A percentile compares a stretch with the other conserved stretches of the same genome.
These are phyloP conservation scores for Adansonia madagascariensis DNA, from an alignment of 441 rosid species.

Conservation along the genomic window DNA sequence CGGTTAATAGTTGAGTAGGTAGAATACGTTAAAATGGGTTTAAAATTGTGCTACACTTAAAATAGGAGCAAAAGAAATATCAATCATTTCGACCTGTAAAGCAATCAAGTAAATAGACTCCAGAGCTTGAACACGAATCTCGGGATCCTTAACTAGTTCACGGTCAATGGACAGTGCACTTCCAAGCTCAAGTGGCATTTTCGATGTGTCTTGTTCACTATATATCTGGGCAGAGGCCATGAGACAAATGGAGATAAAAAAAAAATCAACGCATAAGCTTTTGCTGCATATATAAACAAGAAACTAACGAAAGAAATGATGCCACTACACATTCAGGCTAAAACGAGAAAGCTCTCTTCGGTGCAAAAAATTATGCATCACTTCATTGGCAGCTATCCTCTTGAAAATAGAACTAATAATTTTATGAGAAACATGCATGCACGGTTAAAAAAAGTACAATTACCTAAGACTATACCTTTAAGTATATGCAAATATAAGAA, in stretches of 20 bases:
- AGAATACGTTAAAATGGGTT: background rate
- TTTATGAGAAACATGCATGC: background rate
- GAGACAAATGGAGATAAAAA: conserved; percentile 18
- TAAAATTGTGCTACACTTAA: background rate
- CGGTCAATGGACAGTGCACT: conserved; percentile 86
- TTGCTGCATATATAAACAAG: conserved; percentile 11
- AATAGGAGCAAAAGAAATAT: conserved; percentile 13
- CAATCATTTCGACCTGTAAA: conserved; percentile 54
- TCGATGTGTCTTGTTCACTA: conserved; percentile 61
- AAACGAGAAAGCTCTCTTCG: background rate
- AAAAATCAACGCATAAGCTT: conserved; percentile 18
- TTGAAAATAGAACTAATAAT: background rate
- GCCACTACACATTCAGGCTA: background rate
- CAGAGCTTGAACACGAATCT: conserved; percentile 73
- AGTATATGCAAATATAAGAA: background rate
- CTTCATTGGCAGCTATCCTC: conserved; percentile 5
- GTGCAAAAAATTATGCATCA: background rate
- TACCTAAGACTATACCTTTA: background rate
- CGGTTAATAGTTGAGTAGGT: background rate
- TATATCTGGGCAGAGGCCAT: conserved; percentile 49
- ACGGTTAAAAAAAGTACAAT: background rate
- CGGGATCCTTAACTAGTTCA: conserved; percentile 79
- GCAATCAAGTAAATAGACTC: conserved; percentile 85
- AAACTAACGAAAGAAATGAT: conserved; percentile 7
- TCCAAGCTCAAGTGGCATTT: conserved; percentile 90